Conservation (phyloP, 2,329 filamentous ascomycete species). For the Remersonia thermophila region DNA sequence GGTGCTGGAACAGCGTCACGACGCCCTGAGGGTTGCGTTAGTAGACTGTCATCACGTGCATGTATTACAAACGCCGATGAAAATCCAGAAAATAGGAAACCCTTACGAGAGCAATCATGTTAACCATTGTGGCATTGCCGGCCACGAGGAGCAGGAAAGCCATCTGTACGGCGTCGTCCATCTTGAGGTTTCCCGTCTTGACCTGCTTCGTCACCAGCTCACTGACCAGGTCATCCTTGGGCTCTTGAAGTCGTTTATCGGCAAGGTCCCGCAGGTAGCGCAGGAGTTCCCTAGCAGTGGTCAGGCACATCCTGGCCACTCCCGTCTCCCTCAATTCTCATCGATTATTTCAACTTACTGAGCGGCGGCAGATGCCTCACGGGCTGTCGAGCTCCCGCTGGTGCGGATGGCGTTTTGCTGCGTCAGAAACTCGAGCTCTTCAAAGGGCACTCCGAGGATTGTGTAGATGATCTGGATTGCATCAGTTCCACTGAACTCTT, state of each 20-base stretch:
- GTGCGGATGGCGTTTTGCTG: conserved; percentile 33
- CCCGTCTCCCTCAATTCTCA: neutral
- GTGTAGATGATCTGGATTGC: conserved; percentile 35
- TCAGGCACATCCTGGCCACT: neutral
- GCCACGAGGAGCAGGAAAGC: conserved; percentile 38
- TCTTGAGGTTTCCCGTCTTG: conserved; percentile 26
- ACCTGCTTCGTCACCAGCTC: conserved; percentile 30
- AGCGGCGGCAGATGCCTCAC: conserved; percentile 33
- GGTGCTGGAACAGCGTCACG: conserved; percentile 31
- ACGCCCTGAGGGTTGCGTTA: conserved; percentile 24
- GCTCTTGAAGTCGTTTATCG: conserved; percentile 26
- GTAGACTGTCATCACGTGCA: neutral
- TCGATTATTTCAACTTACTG: no score
- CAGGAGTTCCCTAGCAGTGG: conserved; percentile 26
- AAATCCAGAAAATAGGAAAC: neutral
- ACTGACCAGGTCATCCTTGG: conserved; percentile 34
- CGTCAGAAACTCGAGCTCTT: conserved; percentile 34
- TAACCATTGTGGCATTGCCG: conserved; percentile 40
- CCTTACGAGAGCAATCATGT: conserved; percentile 34
- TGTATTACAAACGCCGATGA: neutral
- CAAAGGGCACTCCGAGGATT: conserved; percentile 35
- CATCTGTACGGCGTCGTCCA: conserved; percentile 32
- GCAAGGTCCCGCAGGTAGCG: conserved; percentile 32
- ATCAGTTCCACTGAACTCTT: neutral
- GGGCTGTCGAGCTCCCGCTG: conserved; percentile 34